Evolutionary conservation across 306 rosid species (phyloP).

Genomic region (Biancaea sappan): DNA sequence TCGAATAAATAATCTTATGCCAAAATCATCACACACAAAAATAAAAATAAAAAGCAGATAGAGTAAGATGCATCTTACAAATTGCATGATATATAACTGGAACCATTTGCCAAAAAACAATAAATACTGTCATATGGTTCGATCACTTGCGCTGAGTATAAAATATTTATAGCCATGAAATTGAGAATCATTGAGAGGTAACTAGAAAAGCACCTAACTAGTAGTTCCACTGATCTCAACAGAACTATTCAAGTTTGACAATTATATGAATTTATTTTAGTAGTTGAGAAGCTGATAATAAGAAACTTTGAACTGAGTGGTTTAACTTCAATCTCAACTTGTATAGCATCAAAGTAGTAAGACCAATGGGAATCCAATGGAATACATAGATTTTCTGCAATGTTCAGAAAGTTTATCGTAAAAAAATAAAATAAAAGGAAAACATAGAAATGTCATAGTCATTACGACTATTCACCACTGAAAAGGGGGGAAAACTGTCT

Average conservation of each 20-base stretch:
- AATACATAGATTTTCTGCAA: not conserved
- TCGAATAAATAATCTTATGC: not conserved
- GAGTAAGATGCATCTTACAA: not conserved
- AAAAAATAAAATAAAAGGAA: not conserved
- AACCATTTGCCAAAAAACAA: not conserved
- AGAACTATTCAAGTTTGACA: not conserved
- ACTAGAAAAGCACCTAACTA: not conserved
- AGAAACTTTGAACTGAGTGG: not conserved
- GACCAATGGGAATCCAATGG: slow-evolving; percentile 2
- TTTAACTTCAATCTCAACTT: slow-evolving; percentile 29
- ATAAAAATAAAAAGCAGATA: not conserved
- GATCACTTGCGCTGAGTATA: not conserved
- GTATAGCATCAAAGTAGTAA: slow-evolving; percentile 16
- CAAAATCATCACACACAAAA: not conserved
- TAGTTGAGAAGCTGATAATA: slow-evolving; percentile 11
- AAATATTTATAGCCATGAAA: not conserved
- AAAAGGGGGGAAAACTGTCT: not conserved
- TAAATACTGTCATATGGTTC: not conserved
- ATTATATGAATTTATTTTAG: not conserved
- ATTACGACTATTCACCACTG: not conserved
- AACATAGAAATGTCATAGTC: not conserved
- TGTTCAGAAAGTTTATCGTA: not conserved
- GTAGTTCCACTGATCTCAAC: not conserved
- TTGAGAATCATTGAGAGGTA: not conserved
- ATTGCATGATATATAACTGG: not conserved